phyloP scores from a whole-genome alignment of 306 rosid species.

The Prunus dulcis region DNA sequence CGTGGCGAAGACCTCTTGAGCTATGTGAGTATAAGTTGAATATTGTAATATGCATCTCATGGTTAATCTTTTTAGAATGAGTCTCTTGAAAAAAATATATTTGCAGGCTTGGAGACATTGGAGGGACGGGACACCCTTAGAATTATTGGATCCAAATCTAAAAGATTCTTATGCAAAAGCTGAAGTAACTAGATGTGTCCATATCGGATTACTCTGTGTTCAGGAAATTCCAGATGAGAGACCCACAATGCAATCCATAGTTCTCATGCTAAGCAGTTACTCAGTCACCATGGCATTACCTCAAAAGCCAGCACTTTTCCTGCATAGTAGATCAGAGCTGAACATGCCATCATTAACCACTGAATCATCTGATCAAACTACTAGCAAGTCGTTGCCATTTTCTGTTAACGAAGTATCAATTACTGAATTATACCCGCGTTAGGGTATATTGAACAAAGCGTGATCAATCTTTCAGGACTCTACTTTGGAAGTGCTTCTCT shows the following conservation, averaged over 20 bases:
- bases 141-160: conserved; percentile 34
- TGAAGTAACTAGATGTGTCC: conserved; percentile 49
- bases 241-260: conserved; percentile 49
- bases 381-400: background rate
- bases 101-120: conserved; percentile 46
- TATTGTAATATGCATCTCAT: background rate
- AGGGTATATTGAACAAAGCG: background rate
- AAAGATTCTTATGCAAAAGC: conserved; percentile 7
- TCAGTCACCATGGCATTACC: conserved; percentile 30
- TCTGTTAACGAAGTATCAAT: conserved; percentile 4
- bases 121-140: conserved; percentile 22
- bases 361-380: background rate
- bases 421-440: conserved; percentile 9
- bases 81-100: too few relatives aligned
- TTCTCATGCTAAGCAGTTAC: conserved; percentile 42
- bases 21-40: background rate
- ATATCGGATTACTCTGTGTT: conserved; percentile 50
- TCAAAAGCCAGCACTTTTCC: conserved; percentile 29
- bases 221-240: conserved; percentile 43
- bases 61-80: background rate
- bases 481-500: too few relatives aligned
- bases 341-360: background rate
- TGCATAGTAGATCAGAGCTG: conserved; percentile 6
- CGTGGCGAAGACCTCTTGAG: background rate
- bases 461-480: too few relatives aligned